A percentile compares a stretch with the other conserved stretches of the same genome.
Evolutionary conservation across 441 rosid genomes (phyloP).

Genomic region (Hura crepitans): DNA sequence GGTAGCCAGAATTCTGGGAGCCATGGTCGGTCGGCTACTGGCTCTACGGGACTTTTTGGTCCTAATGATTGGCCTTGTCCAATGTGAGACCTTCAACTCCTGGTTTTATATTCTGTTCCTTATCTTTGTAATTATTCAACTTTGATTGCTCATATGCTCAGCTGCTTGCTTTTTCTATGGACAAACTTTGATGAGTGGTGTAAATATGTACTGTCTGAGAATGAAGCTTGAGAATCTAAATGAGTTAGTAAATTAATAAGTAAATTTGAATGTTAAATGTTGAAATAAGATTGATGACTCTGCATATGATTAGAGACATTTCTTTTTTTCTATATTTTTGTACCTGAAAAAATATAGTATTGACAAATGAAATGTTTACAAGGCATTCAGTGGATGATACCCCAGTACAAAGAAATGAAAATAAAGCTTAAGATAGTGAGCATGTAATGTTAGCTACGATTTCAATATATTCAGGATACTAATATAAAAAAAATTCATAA

Average conservation of each 20-base stretch:
- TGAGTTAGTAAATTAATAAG: neutral
- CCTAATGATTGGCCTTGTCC: conserved; percentile 99
- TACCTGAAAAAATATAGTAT: neutral
- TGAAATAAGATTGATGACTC: neutral
- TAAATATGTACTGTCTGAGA: neutral
- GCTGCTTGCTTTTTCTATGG: neutral
- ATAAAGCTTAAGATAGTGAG: no score
- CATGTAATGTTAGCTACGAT: no score
- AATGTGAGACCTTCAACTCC: conserved; percentile 55
- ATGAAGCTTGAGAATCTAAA: neutral
- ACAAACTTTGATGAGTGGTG: no score
- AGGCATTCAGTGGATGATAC: neutral
- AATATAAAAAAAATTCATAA: no score
- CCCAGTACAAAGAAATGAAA: no score
- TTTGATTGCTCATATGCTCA: neutral
- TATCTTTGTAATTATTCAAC: neutral
- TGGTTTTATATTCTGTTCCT: neutral
- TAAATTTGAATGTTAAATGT: neutral
- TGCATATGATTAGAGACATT: neutral
- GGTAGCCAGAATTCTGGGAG: conserved; percentile 47
- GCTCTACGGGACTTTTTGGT: conserved; percentile 80
- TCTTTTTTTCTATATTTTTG: neutral
- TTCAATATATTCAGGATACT: no score
- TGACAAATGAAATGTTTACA: neutral
- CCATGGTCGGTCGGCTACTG: conserved; percentile 51